A percentile compares a stretch with the other conserved stretches of the same genome.
Evolutionary conservation across 1,284 basidiomycete species (phyloP).

Genomic region (Irpex rosettiformis): DNA sequence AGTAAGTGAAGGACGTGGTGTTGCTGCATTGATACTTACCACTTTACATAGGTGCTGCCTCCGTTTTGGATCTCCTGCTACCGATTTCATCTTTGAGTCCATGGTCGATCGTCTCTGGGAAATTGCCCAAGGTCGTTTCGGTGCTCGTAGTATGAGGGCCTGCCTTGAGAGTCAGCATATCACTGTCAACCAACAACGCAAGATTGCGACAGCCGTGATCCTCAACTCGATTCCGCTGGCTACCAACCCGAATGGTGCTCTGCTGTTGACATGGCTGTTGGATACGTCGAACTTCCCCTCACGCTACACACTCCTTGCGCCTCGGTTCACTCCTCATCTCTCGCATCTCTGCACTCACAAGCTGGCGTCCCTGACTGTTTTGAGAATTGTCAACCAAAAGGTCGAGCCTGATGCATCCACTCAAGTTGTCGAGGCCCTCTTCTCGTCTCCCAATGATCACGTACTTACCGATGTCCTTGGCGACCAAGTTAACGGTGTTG

Average conservation of each 20-base stretch:
- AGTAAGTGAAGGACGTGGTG: constrained; percentile 48
- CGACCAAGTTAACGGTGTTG: constrained; percentile 93
- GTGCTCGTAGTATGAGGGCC: constrained; percentile 95
- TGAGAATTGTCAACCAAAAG: constrained; percentile 92
- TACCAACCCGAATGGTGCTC: constrained; percentile 95
- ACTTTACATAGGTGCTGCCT: constrained; percentile 72
- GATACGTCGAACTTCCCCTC: constrained; percentile 93
- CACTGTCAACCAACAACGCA: constrained; percentile 86
- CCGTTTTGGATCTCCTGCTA: constrained; percentile 84
- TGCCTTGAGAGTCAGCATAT: constrained; percentile 91
- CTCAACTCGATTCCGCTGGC: constrained; percentile 97
- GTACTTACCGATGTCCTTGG: constrained; percentile 91
- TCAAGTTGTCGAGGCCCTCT: constrained; percentile 81
- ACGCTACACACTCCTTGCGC: constrained; percentile 88
- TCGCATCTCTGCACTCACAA: constrained; percentile 98
- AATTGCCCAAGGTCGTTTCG: constrained; percentile 93
- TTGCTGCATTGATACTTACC: constrained; percentile 12
- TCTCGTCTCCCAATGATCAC: constrained; percentile 81
- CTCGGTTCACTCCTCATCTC: constrained; percentile 93
- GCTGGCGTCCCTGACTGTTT: constrained; percentile 89
- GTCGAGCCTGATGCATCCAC: constrained; percentile 81
- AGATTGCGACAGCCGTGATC: constrained; percentile 91
- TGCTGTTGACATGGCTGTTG: constrained; percentile 94
- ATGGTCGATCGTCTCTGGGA: constrained; percentile 99
- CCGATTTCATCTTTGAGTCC: constrained; percentile 97